These are phyloP conservation scores for Leishmania lainsoni DNA, from an alignment of 208 protist species.

Conservation along the genomic window DNA sequence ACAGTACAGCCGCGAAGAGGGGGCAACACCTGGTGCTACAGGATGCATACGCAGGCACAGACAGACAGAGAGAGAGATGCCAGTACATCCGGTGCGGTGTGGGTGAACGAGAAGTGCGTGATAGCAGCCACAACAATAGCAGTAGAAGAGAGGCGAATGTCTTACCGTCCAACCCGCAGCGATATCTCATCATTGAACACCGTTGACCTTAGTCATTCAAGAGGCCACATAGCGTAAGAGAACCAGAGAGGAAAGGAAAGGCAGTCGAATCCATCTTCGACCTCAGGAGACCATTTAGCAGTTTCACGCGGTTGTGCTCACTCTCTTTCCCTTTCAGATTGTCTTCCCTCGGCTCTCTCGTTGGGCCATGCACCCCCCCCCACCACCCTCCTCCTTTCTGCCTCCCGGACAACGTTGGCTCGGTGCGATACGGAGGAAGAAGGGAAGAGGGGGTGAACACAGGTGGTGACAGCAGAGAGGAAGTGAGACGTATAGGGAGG, in stretches of 20 bases:
- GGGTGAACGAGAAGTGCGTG: neutral
- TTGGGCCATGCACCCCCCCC: neutral
- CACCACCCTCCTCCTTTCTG: neutral
- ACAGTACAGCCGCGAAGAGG: neutral
- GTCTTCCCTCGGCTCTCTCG: neutral
- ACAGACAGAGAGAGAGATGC: neutral
- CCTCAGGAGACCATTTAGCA: neutral
- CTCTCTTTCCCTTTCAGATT: neutral
- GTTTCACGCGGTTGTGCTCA: neutral
- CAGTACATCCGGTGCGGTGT: neutral
- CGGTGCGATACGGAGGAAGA: neutral
- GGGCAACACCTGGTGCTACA: neutral
- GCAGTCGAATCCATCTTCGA: neutral
- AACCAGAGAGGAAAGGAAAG: neutral
- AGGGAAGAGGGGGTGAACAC: neutral
- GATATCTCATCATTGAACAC: neutral
- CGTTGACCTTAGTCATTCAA: neutral
- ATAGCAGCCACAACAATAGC: neutral
- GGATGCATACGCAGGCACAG: neutral
- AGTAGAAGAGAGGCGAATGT: neutral
- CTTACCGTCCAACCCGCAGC: neutral
- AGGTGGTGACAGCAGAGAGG: no score
- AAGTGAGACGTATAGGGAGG: neutral
- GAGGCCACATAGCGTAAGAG: neutral
- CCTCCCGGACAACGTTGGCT: neutral